Conservation (phyloP, 768 basidiomycete genomes). For the Auricularia heimuer region DNA sequence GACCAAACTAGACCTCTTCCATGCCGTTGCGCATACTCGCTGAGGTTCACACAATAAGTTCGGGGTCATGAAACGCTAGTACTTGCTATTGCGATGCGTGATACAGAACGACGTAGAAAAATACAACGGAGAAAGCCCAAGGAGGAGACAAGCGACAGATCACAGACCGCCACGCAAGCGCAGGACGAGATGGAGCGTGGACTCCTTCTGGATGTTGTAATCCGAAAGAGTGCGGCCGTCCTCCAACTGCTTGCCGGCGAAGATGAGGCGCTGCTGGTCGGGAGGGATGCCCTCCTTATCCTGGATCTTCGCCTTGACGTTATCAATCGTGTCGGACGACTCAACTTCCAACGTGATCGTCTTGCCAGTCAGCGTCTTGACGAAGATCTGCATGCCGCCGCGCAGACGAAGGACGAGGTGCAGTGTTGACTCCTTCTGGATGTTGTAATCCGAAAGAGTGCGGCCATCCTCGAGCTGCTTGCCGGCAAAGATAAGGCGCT, state of each 20-base stretch:
- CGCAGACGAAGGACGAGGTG: constrained; percentile 52
- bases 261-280: constrained; percentile 71
- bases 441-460: constrained; percentile 34
- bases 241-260: constrained; percentile 71
- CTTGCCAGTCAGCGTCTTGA: constrained; percentile 66
- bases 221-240: constrained; percentile 71
- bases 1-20: too few relatives aligned
- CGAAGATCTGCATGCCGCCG: constrained; percentile 63
- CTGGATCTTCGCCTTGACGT: constrained; percentile 69
- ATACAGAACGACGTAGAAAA: too few relatives aligned
- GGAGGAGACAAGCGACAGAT: not conserved
- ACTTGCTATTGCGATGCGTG: too few relatives aligned
- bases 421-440: constrained; percentile 26
- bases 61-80: too few relatives aligned
- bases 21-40: too few relatives aligned
- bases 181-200: constrained; percentile 63
- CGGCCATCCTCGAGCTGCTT: constrained; percentile 40
- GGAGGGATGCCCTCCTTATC: constrained; percentile 76
- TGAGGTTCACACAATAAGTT: too few relatives aligned
- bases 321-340: constrained; percentile 67
- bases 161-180: constrained; percentile 64
- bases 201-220: constrained; percentile 70
- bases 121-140: not conserved
- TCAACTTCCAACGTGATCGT: constrained; percentile 71
- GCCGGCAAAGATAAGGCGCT: constrained; percentile 39